Evolutionary conservation across 176 grass and related monocot genomes (phyloP).

Genomic region (Areca catechu): DNA sequence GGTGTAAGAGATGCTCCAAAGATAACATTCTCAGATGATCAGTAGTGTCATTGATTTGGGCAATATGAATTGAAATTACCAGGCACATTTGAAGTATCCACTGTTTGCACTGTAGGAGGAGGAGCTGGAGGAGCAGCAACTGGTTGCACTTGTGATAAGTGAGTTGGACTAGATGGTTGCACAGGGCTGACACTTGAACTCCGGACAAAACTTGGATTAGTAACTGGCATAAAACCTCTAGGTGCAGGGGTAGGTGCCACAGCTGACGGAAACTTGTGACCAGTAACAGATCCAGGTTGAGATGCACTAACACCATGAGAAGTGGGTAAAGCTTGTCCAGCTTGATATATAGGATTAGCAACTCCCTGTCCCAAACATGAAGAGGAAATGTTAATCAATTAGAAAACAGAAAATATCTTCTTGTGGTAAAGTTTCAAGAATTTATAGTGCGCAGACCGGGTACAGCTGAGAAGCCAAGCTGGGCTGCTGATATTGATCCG

Average conservation of each 20-base stretch:
- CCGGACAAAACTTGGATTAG: constrained; percentile 39
- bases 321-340: constrained; percentile 26
- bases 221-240: constrained; percentile 49
- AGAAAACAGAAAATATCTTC: not conserved
- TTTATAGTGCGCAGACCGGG: constrained; percentile 36
- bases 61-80: constrained; percentile 32
- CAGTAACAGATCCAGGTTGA: constrained; percentile 31
- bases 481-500: constrained; percentile 82
- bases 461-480: constrained; percentile 87
- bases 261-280: constrained; percentile 55
- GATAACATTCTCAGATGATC: too few relatives aligned
- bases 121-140: constrained; percentile 47
- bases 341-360: constrained; percentile 36
- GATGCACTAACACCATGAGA: constrained; percentile 23
- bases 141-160: constrained; percentile 33
- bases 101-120: constrained; percentile 75
- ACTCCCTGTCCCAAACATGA: constrained; percentile 10
- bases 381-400: constrained; percentile 18
- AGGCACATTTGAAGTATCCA: constrained; percentile 86
- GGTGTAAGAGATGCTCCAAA: too few relatives aligned
- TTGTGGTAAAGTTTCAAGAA: not conserved
- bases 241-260: constrained; percentile 32
- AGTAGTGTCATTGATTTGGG: too few relatives aligned
- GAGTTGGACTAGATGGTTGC: constrained; percentile 83
- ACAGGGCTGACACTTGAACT: constrained; percentile 53